Conservation (phyloP, 345 rosid genomes). For the Microcos paniculata region DNA sequence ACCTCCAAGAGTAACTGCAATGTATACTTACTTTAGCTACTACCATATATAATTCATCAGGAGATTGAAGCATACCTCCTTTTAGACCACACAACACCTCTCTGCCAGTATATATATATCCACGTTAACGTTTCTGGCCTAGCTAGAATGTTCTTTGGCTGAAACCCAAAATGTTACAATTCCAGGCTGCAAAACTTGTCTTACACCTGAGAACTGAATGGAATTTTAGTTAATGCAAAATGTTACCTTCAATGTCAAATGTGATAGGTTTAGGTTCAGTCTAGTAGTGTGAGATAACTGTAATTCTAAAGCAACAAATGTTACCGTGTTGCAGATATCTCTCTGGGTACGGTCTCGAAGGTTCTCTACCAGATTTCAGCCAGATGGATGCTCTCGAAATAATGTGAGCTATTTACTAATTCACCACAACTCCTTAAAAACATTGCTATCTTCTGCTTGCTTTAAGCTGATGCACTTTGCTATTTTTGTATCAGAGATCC, state of each 20-base stretch:
- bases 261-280: too few species aligned
- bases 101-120: neutral
- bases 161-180: neutral
- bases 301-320: neutral
- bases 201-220: neutral
- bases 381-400: neutral
- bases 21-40: neutral
- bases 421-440: neutral
- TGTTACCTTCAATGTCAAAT: neutral
- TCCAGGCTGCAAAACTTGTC: neutral
- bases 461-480: neutral
- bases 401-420: neutral
- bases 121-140: neutral
- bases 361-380: neutral
- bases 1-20: constrained; percentile 9
- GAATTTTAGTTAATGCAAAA: neutral
- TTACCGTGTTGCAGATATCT: neutral
- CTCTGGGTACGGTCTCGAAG: neutral
- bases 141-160: neutral
- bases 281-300: neutral
- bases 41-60: neutral
- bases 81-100: neutral
- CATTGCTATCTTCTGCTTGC: neutral
- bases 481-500: neutral
- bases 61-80: neutral